phyloP scores from a whole-genome alignment of 2,329 filamentous ascomycete genomes.

The Calycina herbarum region DNA sequence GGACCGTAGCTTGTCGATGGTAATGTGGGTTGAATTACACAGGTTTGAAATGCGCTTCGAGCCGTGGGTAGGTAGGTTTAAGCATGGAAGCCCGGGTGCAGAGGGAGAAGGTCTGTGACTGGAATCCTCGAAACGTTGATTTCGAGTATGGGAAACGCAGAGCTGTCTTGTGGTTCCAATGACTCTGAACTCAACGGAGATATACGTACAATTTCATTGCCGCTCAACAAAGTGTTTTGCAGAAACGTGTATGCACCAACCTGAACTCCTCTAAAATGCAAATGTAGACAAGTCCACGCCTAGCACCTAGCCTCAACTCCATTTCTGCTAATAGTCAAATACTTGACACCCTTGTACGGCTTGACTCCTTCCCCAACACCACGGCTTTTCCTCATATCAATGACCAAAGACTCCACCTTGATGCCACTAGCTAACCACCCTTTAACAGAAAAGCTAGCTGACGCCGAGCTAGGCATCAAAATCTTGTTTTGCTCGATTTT shows the following conservation, averaged over 20 bases:
- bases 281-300: slow-evolving; percentile 5
- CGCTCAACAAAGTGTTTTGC: slow-evolving; percentile 7
- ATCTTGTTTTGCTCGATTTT: slow-evolving; percentile 68
- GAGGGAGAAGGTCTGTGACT: too few relatives aligned
- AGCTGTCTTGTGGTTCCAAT: neutral
- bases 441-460: slow-evolving; percentile 70
- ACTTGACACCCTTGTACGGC: slow-evolving; percentile 98
- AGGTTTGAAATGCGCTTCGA: too few relatives aligned
- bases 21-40: too few relatives aligned
- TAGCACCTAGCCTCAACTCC: slow-evolving; percentile 63
- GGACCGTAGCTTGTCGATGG: too few relatives aligned
- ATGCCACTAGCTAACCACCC: slow-evolving; percentile 69
- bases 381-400: slow-evolving; percentile 76
- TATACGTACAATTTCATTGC: neutral
- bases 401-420: slow-evolving; percentile 65
- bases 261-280: slow-evolving; percentile 9
- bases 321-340: slow-evolving; percentile 73
- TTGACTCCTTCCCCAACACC: slow-evolving; percentile 86
- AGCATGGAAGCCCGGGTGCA: too few relatives aligned
- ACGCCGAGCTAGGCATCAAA: slow-evolving; percentile 77
- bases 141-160: neutral
- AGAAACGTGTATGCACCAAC: slow-evolving; percentile 5
- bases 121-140: too few relatives aligned
- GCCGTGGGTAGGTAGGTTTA: too few relatives aligned
- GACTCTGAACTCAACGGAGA: neutral